Base-by-base conservation (phyloP, 225 moss, liverwort and hornwort species). In the Lunularia cruciata region DNA sequence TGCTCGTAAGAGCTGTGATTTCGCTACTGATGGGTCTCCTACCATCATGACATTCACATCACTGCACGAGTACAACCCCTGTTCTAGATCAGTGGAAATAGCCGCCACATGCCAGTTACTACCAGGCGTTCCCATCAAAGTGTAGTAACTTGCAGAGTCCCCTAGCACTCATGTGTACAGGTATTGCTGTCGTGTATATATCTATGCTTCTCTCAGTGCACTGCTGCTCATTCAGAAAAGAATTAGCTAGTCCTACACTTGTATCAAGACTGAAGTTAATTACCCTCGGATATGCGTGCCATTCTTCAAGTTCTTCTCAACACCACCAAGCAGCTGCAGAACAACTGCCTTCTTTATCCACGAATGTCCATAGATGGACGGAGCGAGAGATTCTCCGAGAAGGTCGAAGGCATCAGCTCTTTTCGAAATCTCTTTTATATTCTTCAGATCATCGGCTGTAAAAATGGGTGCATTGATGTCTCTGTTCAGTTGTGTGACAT, bases 1-100 rank as follows among this genome's bases (percentile, higher is more conserved):
- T 35, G 89, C 87, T 34, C 89, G 85, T 19, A 89, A 74, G 59
- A 92, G 89, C 73, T 92, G 92, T 23, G 89, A 92, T 75, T 92
- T 92, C 38, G 89, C 89, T 59, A 92, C 89, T 32, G 89, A 92
- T n/a, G 92, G 92, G 45, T 92, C 89, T 60, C 92, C 92, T 56
- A 92, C 92, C 89, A 92, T 89, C 92, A 92, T 92, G 73, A 89
- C 76, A 75, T 92, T 92, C 52, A 92, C 84, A 74, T 92, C 89
- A 47, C 92, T 89, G 69, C 37, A 51, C 0, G 26, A n/a, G 20
- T 37, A 34, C 34, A 65, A 57, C 23, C 46, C 49, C 22, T 37
- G 15, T 19, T 11, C 16, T 18, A 60, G 2, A 20, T 76, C 47
- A 58, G 34, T 54, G 25, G 40, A 40, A 49, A 0, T 32, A 11